Evolutionary conservation across 352 stramenopile genomes (phyloP).

Genomic region (Salisapilia sapeloensis): DNA sequence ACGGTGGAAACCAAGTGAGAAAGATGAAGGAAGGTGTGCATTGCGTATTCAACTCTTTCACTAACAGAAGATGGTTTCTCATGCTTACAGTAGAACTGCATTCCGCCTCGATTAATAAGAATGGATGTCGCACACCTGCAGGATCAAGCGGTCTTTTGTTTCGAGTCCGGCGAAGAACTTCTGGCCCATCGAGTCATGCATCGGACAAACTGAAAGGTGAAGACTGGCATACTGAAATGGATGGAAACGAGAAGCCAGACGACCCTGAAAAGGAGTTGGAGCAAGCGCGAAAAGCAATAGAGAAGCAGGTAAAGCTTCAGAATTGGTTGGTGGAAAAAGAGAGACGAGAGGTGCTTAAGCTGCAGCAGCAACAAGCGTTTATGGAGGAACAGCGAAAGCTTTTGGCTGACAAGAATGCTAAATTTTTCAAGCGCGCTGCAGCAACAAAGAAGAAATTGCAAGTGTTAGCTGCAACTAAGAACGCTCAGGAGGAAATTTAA

Average conservation of each 20-base stretch:
- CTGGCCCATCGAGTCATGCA: constrained; percentile 2
- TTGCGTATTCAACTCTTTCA: too few species aligned
- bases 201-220: constrained; percentile 7
- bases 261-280: constrained; percentile 50
- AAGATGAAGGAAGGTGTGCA: too few species aligned
- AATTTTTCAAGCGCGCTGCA: constrained; percentile 60
- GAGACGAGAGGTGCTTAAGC: constrained; percentile 56
- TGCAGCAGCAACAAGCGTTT: constrained; percentile 62
- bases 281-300: constrained; percentile 60
- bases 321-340: constrained; percentile 85
- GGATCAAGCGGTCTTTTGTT: constrained; percentile 1
- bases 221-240: constrained; percentile 29
- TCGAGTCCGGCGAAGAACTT: constrained; percentile 4
- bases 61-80: too few species aligned
- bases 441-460: constrained; percentile 53
- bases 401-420: constrained; percentile 48
- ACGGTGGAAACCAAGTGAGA: too few species aligned
- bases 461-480: constrained; percentile 2
- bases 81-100: too few species aligned
- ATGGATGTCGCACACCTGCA: neutral
- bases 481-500: too few species aligned
- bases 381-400: constrained; percentile 51
- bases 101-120: too few species aligned
- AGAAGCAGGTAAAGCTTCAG: constrained; percentile 81
- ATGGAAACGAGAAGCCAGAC: constrained; percentile 8